Conservation (phyloP, 176 grass and related monocot species). For the Juncus inflexus region DNA sequence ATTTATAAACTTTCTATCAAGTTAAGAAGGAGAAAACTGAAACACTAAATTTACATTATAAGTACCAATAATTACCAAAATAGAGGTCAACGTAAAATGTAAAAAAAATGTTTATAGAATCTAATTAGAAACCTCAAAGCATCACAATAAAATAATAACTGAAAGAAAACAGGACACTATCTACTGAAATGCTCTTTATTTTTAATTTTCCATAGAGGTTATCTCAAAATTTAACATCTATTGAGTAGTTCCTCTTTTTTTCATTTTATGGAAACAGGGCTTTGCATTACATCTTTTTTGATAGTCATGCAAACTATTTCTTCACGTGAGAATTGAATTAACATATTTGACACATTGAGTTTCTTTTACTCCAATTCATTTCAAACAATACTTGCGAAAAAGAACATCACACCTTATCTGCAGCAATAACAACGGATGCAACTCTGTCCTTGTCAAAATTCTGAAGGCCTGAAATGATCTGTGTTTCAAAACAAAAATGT, state of each 20-base stretch:
- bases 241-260: no score
- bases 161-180: no score
- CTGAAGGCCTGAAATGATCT: slow-evolving; percentile 90
- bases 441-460: slow-evolving; percentile 76
- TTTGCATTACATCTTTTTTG: no score
- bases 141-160: no score
- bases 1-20: background rate
- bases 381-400: background rate
- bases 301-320: no score
- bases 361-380: background rate
- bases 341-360: background rate
- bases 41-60: no score
- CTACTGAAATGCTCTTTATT: no score
- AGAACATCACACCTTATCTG: slow-evolving; percentile 58
- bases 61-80: background rate
- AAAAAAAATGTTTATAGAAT: no score
- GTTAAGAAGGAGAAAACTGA: background rate
- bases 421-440: slow-evolving; percentile 81
- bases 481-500: slow-evolving; percentile 24
- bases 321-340: background rate
- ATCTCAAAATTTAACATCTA: no score
- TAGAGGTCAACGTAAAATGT: background rate
- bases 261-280: no score
- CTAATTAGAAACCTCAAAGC: no score
- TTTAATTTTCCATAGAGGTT: no score